Conservation (phyloP, 345 rosid species). For the Euphorbia pulcherrima region DNA sequence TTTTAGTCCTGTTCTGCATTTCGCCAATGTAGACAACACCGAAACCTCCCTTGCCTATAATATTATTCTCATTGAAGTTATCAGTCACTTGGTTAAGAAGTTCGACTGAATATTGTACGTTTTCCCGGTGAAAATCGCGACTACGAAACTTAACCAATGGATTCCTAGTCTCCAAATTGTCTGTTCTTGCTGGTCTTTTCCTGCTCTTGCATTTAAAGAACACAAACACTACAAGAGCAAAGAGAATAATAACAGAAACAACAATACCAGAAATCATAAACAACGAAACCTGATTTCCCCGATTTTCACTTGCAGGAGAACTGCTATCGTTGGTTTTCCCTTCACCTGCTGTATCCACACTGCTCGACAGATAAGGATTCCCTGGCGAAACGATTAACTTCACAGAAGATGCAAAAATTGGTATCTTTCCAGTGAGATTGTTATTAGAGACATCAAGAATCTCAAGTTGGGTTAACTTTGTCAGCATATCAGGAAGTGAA, state of each 20-base stretch:
- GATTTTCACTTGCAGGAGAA: not conserved
- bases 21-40: conserved; percentile 23
- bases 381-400: conserved; percentile 11
- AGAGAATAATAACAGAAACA: conserved; percentile 7
- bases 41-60: conserved; percentile 22
- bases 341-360: too few relatives aligned
- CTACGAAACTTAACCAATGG: not conserved
- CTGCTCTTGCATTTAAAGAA: conserved; percentile 2
- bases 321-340: not conserved
- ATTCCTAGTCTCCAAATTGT: not conserved
- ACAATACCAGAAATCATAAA: conserved; percentile 16
- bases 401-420: not conserved
- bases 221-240: conserved; percentile 9
- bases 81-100: conserved; percentile 19
- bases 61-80: conserved; percentile 20
- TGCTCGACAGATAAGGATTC: not conserved
- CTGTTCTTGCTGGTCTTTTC: conserved; percentile 4
- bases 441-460: conserved; percentile 16
- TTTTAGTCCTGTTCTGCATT: conserved; percentile 19
- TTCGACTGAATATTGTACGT: conserved; percentile 18
- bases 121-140: not conserved
- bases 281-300: not conserved
- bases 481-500: conserved; percentile 53
- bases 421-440: conserved; percentile 9
- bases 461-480: conserved; percentile 28